phyloP scores from a whole-genome alignment of 805 yeast species.

The Saturnispora saitoi region DNA sequence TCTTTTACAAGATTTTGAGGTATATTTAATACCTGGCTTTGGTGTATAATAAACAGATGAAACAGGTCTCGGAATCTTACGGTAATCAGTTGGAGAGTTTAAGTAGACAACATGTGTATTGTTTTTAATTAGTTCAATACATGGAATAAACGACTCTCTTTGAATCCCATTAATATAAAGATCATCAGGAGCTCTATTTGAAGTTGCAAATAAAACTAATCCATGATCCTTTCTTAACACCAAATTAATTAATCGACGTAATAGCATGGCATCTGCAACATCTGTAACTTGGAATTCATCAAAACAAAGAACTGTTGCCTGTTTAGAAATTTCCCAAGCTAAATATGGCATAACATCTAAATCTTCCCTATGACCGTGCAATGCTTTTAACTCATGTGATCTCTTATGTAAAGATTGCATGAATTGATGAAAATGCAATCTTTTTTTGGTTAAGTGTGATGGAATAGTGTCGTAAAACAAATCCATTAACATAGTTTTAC shows the following conservation, averaged over 20 bases:
- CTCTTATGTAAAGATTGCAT: conserved; percentile 92
- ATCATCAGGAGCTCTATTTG: conserved; percentile 92
- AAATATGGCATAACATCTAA: conserved; percentile 76
- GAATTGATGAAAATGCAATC: conserved; percentile 93
- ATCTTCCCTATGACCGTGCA: conserved; percentile 57
- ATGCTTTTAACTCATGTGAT: conserved; percentile 60
- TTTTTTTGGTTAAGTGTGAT: conserved; percentile 57
- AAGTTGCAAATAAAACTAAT: conserved; percentile 82
- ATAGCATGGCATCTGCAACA: conserved; percentile 96
- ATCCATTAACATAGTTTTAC: conserved; percentile 98
- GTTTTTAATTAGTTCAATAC: conserved; percentile 69
- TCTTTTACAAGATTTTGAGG: conserved; percentile 39
- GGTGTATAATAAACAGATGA: conserved; percentile 76
- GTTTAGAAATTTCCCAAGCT: conserved; percentile 74
- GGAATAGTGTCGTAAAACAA: conserved; percentile 84
- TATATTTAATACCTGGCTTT: conserved; percentile 48
- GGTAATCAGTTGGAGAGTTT: conserved; percentile 89
- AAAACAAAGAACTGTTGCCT: conserved; percentile 76
- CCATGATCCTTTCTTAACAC: conserved; percentile 73
- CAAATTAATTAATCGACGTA: conserved; percentile 62
- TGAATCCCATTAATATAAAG: conserved; percentile 91
- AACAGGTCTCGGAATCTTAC: conserved; percentile 78
- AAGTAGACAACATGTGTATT: conserved; percentile 70
- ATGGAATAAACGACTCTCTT: conserved; percentile 84
- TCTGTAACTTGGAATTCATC: conserved; percentile 98